Conservation (phyloP, 345 rosid species). For the Populus pruinosa region DNA sequence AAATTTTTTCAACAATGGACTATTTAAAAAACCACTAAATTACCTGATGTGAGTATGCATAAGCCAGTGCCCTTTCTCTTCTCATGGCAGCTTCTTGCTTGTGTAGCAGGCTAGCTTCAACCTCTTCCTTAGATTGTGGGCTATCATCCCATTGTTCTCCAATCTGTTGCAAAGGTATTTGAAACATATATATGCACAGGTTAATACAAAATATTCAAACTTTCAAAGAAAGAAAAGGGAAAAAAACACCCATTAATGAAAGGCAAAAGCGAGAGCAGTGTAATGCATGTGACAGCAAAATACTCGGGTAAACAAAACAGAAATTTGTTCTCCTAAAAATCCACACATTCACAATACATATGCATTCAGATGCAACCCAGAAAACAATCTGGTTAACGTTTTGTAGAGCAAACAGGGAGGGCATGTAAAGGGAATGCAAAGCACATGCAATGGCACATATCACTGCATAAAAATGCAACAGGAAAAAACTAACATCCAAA, state of each 20-base stretch:
- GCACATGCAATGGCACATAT: no score
- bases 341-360: neutral
- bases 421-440: no score
- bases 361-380: neutral
- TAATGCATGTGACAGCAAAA: no score
- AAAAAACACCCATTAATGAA: neutral
- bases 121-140: constrained; percentile 74
- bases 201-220: neutral
- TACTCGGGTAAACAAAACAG: neutral
- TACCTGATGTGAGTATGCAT: constrained; percentile 95
- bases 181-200: neutral
- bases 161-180: constrained; percentile 38
- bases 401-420: no score
- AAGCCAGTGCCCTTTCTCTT: constrained; percentile 88
- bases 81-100: constrained; percentile 85
- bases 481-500: neutral
- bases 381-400: no score
- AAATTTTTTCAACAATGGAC: no score
- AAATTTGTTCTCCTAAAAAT: neutral
- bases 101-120: constrained; percentile 66
- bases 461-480: neutral
- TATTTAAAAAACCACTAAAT: neutral
- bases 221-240: neutral
- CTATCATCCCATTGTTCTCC: constrained; percentile 91
- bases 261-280: no score